phyloP scores from a whole-genome alignment of 1,284 basidiomycete genomes.

The Athelia sp. region DNA sequence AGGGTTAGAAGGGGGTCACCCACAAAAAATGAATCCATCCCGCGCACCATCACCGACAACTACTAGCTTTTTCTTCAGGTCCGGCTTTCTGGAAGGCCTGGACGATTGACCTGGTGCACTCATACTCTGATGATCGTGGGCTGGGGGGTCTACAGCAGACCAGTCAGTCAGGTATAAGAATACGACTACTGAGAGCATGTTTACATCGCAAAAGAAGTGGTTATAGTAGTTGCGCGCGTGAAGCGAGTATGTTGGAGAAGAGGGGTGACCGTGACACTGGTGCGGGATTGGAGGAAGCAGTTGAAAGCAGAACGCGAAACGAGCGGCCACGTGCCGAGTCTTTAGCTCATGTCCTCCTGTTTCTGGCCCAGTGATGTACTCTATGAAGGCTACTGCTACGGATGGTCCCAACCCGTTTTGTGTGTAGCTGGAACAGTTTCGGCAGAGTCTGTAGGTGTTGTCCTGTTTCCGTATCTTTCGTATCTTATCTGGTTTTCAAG shows the following conservation, averaged over 20 bases:
- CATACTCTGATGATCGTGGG: conserved; percentile 10
- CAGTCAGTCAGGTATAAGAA: conserved; percentile 2
- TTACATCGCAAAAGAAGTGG: not conserved
- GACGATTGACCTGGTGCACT: conserved; percentile 16
- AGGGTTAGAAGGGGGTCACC: conserved; percentile 20
- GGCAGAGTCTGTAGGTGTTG: conserved; percentile 24
- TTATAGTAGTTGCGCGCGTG: not conserved
- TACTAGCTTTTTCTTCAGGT: conserved; percentile 85
- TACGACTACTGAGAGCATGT: not conserved
- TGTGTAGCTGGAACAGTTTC: conserved; percentile 49
- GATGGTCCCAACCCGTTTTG: conserved; percentile 40
- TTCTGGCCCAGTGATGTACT: conserved; percentile 49
- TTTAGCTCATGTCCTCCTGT: no score
- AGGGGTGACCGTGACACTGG: no score
- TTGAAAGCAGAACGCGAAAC: not conserved
- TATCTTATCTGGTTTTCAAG: conserved; percentile 1
- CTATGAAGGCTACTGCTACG: conserved; percentile 43
- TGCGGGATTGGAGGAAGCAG: no score
- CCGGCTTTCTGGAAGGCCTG: conserved; percentile 51
- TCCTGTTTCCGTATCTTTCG: not conserved
- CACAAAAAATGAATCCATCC: conserved; percentile 22
- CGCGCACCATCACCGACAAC: conserved; percentile 84
- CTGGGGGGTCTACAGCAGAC: conserved; percentile 24
- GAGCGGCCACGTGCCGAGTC: conserved; percentile 14
- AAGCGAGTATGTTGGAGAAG: no score